These are phyloP conservation scores for Tuber microsphaerosporum DNA, from an alignment of 495 filamentous ascomycete genomes.

Conservation along the genomic window DNA sequence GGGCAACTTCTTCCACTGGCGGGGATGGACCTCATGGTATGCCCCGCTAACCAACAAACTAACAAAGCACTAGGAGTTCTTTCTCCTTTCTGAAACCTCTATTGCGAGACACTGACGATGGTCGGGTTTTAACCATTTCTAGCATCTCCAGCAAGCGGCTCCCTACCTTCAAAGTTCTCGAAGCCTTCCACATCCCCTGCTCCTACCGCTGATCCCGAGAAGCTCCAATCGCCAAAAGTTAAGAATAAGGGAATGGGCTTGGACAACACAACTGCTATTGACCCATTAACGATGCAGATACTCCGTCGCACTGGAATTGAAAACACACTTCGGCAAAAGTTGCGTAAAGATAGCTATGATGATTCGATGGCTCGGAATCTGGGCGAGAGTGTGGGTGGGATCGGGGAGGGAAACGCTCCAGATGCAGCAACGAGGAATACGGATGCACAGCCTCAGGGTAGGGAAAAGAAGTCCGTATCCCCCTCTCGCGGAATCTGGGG, in stretches of 20 bases:
- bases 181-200: constrained; percentile 7
- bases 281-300: constrained; percentile 53
- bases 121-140: constrained; percentile 16
- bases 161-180: constrained; percentile 12
- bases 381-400: constrained; percentile 48
- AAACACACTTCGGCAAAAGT: constrained; percentile 59
- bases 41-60: background rate
- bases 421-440: constrained; percentile 39
- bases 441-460: constrained; percentile 45
- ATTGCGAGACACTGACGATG: constrained; percentile 15
- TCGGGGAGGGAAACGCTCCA: constrained; percentile 42
- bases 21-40: constrained; percentile 13
- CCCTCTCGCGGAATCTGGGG: constrained; percentile 7
- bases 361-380: constrained; percentile 44
- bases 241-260: constrained; percentile 20
- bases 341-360: constrained; percentile 53
- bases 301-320: constrained; percentile 74
- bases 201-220: constrained; percentile 10
- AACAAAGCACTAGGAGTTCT: background rate
- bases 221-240: constrained; percentile 17
- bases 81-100: background rate
- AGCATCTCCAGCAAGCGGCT: background rate
- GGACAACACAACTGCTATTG: constrained; percentile 11
- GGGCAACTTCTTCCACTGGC: constrained; percentile 15
- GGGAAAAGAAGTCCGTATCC: constrained; percentile 45